Conservation (phyloP, 257 asterid genomes). For the Rhazya stricta region DNA sequence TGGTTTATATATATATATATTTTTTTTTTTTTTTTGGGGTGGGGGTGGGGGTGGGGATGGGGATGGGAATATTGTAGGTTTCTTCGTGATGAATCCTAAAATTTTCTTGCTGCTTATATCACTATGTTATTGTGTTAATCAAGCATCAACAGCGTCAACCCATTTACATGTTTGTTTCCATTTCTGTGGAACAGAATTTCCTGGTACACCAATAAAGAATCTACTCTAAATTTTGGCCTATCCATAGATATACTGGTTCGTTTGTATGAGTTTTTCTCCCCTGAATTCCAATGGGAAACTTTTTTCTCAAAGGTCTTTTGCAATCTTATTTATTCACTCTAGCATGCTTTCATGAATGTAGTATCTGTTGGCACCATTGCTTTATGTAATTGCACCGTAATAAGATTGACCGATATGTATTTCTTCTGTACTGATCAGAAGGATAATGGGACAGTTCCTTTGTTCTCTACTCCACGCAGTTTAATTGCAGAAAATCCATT, state of each 20-base stretch:
- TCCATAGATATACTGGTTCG: neutral
- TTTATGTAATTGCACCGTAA: neutral
- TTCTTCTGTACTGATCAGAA: conserved; percentile 50
- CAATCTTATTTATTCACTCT: neutral
- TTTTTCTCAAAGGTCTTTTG: neutral
- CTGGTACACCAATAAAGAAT: neutral
- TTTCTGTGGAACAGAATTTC: neutral
- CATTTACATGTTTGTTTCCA: neutral
- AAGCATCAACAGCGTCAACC: neutral
- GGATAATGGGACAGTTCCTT: conserved; percentile 65
- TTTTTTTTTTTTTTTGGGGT: neutral
- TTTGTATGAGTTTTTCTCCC: neutral
- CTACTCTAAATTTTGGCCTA: neutral
- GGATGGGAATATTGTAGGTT: neutral
- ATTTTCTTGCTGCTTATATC: no score
- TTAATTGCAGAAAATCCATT: conserved; percentile 78
- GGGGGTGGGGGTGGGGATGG: neutral
- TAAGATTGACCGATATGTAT: conserved; percentile 30
- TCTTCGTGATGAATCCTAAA: neutral
- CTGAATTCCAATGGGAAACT: neutral
- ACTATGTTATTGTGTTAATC: neutral
- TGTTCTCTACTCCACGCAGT: conserved; percentile 79
- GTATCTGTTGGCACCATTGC: neutral
- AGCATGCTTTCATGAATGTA: neutral
- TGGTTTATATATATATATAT: no score